phyloP scores from a whole-genome alignment of 805 yeast genomes.

The Spathaspora hagerdaliae region DNA sequence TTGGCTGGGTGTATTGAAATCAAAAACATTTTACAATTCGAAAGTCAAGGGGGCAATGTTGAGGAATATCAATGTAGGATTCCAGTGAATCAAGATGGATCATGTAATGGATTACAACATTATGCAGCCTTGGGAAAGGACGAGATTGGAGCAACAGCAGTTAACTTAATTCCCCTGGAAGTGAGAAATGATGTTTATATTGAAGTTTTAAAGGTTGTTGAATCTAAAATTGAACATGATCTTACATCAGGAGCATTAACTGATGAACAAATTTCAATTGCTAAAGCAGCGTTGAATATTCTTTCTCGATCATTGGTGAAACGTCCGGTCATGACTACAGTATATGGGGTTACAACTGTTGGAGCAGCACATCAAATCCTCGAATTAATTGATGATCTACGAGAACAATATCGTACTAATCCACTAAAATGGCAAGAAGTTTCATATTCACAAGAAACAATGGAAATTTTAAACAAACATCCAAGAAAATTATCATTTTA shows the following conservation, averaged over 20 bases:
- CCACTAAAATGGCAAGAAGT: not conserved
- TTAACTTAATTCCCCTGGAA: slow-evolving; percentile 25
- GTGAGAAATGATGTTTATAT: slow-evolving; percentile 30
- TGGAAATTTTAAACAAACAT: not conserved
- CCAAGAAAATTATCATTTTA: slow-evolving; percentile 6
- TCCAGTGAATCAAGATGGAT: slow-evolving; percentile 42
- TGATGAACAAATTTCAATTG: slow-evolving; percentile 4
- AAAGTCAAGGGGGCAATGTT: slow-evolving; percentile 14
- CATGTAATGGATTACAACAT: slow-evolving; percentile 45
- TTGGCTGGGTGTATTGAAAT: slow-evolving; percentile 34
- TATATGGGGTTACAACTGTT: slow-evolving; percentile 38
- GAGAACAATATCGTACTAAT: not conserved
- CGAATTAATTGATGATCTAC: slow-evolving; percentile 1
- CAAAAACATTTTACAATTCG: slow-evolving; percentile 11
- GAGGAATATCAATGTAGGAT: slow-evolving; percentile 23
- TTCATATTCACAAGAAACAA: not conserved
- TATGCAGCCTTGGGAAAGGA: slow-evolving; percentile 42
- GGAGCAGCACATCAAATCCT: slow-evolving; percentile 36
- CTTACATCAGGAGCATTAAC: not conserved
- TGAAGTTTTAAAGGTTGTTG: slow-evolving; percentile 25
- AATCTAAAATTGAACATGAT: slow-evolving; percentile 7
- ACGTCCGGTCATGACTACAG: slow-evolving; percentile 44
- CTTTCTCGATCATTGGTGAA: slow-evolving; percentile 32
- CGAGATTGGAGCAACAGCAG: slow-evolving; percentile 33
- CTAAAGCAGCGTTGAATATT: slow-evolving; percentile 12